Evolutionary conservation across 371 early-diverging fungal species (phyloP), one percentile per base, ranked within the genome.

Genomic region (Amoeboaphelidium protococcarum): DNA sequence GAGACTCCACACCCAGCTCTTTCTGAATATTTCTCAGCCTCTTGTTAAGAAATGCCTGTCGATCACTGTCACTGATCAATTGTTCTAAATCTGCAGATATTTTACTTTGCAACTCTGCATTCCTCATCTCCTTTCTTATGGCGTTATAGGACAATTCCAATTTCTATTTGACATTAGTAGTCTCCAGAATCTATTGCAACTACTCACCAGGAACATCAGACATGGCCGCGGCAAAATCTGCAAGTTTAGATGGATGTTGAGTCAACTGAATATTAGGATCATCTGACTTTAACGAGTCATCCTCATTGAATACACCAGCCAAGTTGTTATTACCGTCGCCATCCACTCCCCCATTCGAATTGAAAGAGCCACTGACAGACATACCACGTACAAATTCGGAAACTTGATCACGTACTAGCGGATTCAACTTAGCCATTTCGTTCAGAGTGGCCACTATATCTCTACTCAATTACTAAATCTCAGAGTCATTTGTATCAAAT

Each of bases 1-100:
- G 91, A 44, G 74, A 73, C 54, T 94, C 95, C 31, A 94, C 67
- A 0, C 95, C 95, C 26, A 94, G 67, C 61, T 94, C 91, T 65
- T 85, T 86, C 63, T 94, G 90, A 62, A 94, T 94, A 1, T 90
- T 88, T 65, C 87, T 90, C 55, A 94, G 69, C 60, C 90, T 92
- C 61, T 94, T 92, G 88, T 87, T 88, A 64, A 94, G 61, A 50
- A 83, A 91, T 58, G 88, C 91, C 57, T 94, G 92, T 45, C 90
- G 82, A 63, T 91, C 86, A 40, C 86, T 73, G 52, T 88, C 76
- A 13, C 80, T 82, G 52, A 94, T 90, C 66, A 90, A 89, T 53
- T 76, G 75, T 56, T 91, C 92, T 22, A 94, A 91, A 52, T 90
- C 89, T 56, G 84, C 82, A 48, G 83, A 74, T 48, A 94, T 91